These are phyloP conservation scores for Lentinula novae-zelandiae DNA, from an alignment of 1,284 basidiomycete species.

Conservation along the genomic window DNA sequence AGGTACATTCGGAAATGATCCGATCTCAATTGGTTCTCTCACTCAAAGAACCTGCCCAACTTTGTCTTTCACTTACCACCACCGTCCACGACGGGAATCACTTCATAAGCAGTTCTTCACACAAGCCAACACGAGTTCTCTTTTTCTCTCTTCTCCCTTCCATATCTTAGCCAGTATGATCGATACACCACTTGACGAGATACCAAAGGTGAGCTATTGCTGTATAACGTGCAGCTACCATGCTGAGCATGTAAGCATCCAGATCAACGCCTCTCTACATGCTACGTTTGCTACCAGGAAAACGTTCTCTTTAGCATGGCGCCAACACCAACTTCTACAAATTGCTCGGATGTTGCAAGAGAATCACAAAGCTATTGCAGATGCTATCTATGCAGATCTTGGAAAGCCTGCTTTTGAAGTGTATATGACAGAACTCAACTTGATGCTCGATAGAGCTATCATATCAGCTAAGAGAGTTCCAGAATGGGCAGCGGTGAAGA, in stretches of 20 bases:
- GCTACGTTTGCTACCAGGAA: conserved; percentile 47
- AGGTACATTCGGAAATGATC: neutral
- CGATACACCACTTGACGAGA: conserved; percentile 2
- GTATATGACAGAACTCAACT: conserved; percentile 33
- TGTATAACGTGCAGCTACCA: neutral
- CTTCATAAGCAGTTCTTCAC: neutral
- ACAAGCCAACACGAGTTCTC: too few relatives aligned
- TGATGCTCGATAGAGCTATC: conserved; percentile 40
- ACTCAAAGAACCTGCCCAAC: neutral
- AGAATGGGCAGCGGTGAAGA: conserved; percentile 48
- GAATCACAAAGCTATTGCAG: conserved; percentile 45
- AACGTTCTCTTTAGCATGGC: conserved; percentile 50
- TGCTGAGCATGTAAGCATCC: neutral
- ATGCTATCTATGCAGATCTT: conserved; percentile 48
- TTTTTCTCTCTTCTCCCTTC: too few relatives aligned
- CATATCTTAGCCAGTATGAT: neutral
- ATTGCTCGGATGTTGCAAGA: conserved; percentile 60
- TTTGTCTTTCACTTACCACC: neutral
- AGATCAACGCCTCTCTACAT: conserved; percentile 44
- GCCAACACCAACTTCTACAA: conserved; percentile 61
- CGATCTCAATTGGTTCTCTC: neutral
- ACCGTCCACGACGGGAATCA: neutral
- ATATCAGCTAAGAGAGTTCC: conserved; percentile 46
- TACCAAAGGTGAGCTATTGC: neutral
- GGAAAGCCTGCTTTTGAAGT: conserved; percentile 46